These are phyloP conservation scores for Stephania japonica DNA, from an alignment of 164 flowering plant genomes.

Conservation along the genomic window DNA sequence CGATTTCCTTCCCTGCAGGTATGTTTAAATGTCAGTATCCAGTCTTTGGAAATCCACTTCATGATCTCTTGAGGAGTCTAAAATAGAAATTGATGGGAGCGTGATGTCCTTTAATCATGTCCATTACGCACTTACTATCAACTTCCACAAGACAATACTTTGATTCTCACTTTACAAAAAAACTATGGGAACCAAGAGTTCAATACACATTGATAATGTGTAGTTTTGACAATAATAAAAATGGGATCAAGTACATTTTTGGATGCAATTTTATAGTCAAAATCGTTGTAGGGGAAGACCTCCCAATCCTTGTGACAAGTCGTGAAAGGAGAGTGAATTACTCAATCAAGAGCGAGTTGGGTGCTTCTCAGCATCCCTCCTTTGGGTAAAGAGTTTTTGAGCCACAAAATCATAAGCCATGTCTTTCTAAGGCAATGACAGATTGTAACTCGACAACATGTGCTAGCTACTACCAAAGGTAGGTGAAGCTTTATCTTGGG, in stretches of 20 bases:
- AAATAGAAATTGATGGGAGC: too few species aligned
- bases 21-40: too few species aligned
- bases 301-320: conserved; percentile 75
- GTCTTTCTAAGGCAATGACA: conserved; percentile 91
- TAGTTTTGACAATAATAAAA: conserved; percentile 86
- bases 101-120: too few species aligned
- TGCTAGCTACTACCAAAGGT: conserved; percentile 83
- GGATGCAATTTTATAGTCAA: conserved; percentile 69
- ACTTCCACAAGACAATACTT: conserved; percentile 94
- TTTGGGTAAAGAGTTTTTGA: conserved; percentile 49
- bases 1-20: too few species aligned
- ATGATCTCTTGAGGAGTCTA: too few species aligned
- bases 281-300: conserved; percentile 71
- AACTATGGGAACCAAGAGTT: conserved; percentile 43
- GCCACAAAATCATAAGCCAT: conserved; percentile 91
- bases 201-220: conserved; percentile 62
- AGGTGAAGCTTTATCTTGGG: conserved; percentile 69
- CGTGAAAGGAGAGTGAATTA: conserved; percentile 86
- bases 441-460: conserved; percentile 77
- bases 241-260: conserved; percentile 86
- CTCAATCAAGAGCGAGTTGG: conserved; percentile 52
- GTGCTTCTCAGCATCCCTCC: conserved; percentile 73
- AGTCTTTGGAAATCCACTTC: too few species aligned
- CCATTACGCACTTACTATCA: too few species aligned
- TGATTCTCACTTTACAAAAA: conserved; percentile 79